phyloP scores from a whole-genome alignment of 345 rosid genomes.

The Gossypium herbaceum region DNA sequence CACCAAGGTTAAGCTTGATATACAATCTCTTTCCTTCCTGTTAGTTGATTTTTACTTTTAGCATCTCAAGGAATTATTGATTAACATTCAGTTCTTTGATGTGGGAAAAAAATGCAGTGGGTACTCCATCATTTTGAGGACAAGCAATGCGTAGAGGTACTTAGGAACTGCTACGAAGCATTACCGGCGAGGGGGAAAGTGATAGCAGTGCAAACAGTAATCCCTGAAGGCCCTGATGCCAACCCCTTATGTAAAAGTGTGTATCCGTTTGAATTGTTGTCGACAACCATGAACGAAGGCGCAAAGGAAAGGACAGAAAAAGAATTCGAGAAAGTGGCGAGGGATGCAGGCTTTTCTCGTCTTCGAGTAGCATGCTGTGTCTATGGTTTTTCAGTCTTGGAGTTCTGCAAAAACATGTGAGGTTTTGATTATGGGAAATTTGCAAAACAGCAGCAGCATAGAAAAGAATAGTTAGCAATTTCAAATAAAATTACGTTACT shows the following conservation, averaged over 20 bases:
- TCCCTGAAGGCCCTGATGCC: conserved; percentile 35
- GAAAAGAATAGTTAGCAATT: too few relatives aligned
- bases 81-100: not conserved
- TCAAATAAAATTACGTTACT: too few relatives aligned
- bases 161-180: conserved; percentile 38
- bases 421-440: not conserved
- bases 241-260: conserved; percentile 23
- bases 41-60: not conserved
- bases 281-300: conserved; percentile 28
- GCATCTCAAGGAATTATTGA: not conserved
- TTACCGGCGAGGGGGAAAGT: conserved; percentile 38
- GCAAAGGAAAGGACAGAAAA: conserved; percentile 43
- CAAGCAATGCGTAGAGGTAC: conserved; percentile 39
- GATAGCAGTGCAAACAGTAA: conserved; percentile 40
- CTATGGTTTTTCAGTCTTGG: conserved; percentile 41
- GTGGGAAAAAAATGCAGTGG: conserved; percentile 33
- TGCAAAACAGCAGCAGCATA: not conserved
- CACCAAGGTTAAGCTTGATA: conserved; percentile 46
- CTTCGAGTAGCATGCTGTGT: conserved; percentile 31
- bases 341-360: conserved; percentile 45
- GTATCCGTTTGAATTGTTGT: conserved; percentile 36
- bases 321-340: conserved; percentile 38
- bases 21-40: not conserved
- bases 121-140: conserved; percentile 40
- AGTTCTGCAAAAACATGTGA: conserved; percentile 28